phyloP scores from a whole-genome alignment of 345 rosid species.

The Brassica rapa region DNA sequence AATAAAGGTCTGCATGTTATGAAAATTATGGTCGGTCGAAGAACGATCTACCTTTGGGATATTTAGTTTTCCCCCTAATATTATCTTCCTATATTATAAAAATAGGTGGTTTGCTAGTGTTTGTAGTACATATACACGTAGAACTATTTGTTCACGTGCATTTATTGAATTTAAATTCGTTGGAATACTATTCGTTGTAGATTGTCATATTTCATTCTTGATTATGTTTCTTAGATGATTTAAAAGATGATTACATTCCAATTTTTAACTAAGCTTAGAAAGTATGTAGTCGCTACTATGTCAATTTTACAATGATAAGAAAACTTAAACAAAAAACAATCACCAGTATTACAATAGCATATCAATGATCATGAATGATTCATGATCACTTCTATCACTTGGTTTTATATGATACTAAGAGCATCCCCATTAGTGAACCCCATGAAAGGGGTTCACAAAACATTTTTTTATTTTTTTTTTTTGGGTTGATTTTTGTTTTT shows the following conservation, averaged over 20 bases:
- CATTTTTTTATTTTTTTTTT: too few relatives aligned
- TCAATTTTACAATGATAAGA: neutral
- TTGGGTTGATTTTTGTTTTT: too few relatives aligned
- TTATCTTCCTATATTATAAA: conserved; percentile 8
- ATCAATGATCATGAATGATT: neutral
- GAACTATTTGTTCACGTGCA: neutral
- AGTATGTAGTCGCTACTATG: neutral
- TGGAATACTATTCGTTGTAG: neutral
- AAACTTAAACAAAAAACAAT: neutral
- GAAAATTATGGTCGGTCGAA: conserved; percentile 28
- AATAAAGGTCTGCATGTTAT: conserved; percentile 39
- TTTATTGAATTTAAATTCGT: neutral
- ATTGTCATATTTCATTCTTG: neutral
- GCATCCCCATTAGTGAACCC: too few relatives aligned
- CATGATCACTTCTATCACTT: neutral
- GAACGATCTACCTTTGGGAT: conserved; percentile 24
- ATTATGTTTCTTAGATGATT: neutral
- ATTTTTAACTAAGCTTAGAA: neutral
- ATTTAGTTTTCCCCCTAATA: neutral
- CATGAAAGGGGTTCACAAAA: too few relatives aligned
- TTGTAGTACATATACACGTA: conserved; percentile 2
- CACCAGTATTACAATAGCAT: neutral
- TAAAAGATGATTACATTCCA: neutral
- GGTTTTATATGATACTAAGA: neutral
- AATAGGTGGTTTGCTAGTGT: conserved; percentile 13